Evolutionary conservation across 148 eudicot species (phyloP), one percentile per base, ranked within the genome.

Genomic region (Chenopodium berlandieri): DNA sequence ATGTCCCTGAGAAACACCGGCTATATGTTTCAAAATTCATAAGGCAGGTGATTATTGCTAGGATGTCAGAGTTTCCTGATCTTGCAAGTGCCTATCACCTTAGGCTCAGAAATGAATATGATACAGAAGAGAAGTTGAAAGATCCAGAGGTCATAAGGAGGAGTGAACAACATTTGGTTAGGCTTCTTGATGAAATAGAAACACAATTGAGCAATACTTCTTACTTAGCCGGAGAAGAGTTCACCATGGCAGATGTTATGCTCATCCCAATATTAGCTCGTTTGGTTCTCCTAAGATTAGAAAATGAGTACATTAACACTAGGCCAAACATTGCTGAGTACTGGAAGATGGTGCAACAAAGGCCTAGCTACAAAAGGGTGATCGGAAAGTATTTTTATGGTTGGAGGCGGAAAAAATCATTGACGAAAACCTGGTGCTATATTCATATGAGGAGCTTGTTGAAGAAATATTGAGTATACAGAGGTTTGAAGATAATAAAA

Each of bases 51-150:
- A 77, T 92, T 52, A 96, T 96, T 69, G 90, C 97, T 68, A 82
- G 99, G 70, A 96, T 96, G 99, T 90, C 94, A 0, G 98, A 96
- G 79, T 89, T 80, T 75, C 99, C 99, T 10, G 94, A 92, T 78
- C 88, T 94, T 37, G 99, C 99, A 14, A 88, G 92, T 77, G 83
- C 92, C 58, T 96, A 94, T 80, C 99, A 96, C 78, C 88, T 84
- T 0, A 92, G 88, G 88, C 93, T 96, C 58, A 86, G 88, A 88
- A 89, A 92, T 11, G 94, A 88, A 44, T 95, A 93, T 68, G 91
- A 92, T 9, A 91, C 89, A 25, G 94, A 90, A 75, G 97, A 95
- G 47, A 93, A 93, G 81, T 76, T 93, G 82, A 86, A 84, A 66
- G 88, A 93, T 66, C 75, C 88, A 0, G 97, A 89, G 77, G 90